Base-by-base conservation (phyloP, 805 yeast genomes). In the Saccharomyces paradoxus region DNA sequence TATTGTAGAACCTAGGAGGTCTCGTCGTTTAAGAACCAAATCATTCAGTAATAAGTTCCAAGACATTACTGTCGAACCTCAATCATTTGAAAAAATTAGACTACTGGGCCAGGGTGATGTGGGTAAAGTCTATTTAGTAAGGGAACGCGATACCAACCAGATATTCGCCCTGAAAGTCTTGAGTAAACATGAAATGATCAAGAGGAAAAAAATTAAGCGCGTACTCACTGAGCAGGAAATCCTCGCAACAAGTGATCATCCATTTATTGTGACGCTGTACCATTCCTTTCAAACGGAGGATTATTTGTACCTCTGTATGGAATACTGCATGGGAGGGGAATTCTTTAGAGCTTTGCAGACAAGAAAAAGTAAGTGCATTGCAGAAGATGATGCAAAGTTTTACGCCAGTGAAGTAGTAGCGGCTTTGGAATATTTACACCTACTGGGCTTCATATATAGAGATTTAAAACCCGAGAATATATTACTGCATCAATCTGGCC, bases 281-380 rank as follows among this genome's bases (percentile, higher is more conserved):
- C 99, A 94, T 70, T 90, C 97, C 0, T 94, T 94, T 74, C 99
- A 94, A 72, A 86, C 96, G 3, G 94, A 89, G 56, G 97, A 91
- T 63, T 83, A 87, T 65, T 72, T 94, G 10, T 94, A 90, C 63
- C 79, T 94, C 46, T 94, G 99, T 71, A 92, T 95, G 96, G 99
- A 94, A 69, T 94, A 92, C 65, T 94, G 99, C 67, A 89, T 94
- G 90, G 99, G 99, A 30, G 99, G 99, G 49, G 99, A 95, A 72
- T 94, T 94, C 65, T 94, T 94, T 76, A 76, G 98, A 56, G 99
- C 98, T 0, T 73, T 94, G 53, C 99, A 94, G 71, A 90, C 97
- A 0, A 78, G 97, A 57, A 85, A 83, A 57, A 82, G 89, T 53
- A 89, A 90, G 67, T 87, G 96, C 60, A 85, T 94, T 13, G 75